Base-by-base conservation (phyloP, 2,329 filamentous ascomycete species). In the Aspergillus sp. region DNA sequence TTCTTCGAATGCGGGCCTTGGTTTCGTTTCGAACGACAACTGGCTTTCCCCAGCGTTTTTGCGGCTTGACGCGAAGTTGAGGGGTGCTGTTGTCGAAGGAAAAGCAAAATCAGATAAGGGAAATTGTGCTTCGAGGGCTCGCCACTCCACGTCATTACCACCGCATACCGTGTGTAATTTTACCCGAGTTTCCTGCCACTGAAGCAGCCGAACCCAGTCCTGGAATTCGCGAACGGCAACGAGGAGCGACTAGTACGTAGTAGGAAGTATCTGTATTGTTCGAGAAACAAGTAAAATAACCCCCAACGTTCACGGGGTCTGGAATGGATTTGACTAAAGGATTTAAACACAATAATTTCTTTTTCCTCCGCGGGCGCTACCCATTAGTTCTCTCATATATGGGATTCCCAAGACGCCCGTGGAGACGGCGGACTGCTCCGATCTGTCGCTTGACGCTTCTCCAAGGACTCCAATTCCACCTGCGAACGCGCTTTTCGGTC, bases 141-240 rank as follows among this genome's bases (percentile, higher is more conserved):
- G 61, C 56, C 55, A 58, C 47, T 54, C 37, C 45, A 58, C 60
- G 55, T 59, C 59, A 62, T 55, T 62, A 60, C 55, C 46, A 47
- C 45, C 39, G 37, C 52, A 48, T 56, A 57, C 52, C 44, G 45
- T 52, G 21, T 54, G 61, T 62, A 62, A 58, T 46, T 62, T 59
- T 62, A 58, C 60, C 50, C 49, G 40, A 51, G 27, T 31, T 31
- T 31, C 27, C 27, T 31, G 27, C 27, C 27, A 31, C 27, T 31
- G 27, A 31, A 31, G 12, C 35, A 45, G 19, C 41, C 51, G 41
- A 53, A 53, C 17, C 11, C 19, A 33, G 25, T 27, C 7, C 41
- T 25, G 15, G 6, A 23, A 11, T 31, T 15, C 9, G 23, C 19
- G 41, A 17, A 44, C 27, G 21, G 35, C 12, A 8, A 37, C 39